Evolutionary conservation across 352 stramenopile species (phyloP).

Genomic region (Phytophthora brassicae): DNA sequence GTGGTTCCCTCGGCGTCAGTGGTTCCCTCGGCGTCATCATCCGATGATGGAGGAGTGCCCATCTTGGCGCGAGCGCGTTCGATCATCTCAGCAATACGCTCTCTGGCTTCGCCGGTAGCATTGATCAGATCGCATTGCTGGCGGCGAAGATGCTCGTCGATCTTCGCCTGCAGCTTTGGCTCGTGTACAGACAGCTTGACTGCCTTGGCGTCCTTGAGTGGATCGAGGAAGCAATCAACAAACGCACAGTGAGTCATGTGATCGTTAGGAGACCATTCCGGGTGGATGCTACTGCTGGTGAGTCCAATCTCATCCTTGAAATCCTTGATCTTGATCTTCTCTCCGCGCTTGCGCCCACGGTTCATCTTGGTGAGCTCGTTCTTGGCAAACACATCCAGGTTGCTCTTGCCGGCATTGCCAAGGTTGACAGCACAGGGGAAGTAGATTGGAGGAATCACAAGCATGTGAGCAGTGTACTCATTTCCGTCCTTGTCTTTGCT

Average conservation of each 20-base stretch:
- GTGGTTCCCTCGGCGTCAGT: too few species aligned
- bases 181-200: not conserved
- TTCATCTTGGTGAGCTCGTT: not conserved
- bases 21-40: too few species aligned
- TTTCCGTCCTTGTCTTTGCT: not conserved
- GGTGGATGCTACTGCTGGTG: not conserved
- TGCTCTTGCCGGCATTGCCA: not conserved
- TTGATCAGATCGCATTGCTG: not conserved
- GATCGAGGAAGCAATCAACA: not conserved
- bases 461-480: not conserved
- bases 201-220: not conserved
- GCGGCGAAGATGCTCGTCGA: not conserved
- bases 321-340: not conserved
- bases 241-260: not conserved
- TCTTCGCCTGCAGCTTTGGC: not conserved
- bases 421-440: not conserved
- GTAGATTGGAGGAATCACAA: not conserved
- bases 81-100: not conserved
- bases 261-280: not conserved
- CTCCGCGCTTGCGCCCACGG: not conserved
- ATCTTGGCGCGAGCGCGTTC: not conserved
- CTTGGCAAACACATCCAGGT: not conserved
- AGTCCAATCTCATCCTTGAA: not conserved
- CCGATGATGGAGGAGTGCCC: not conserved
- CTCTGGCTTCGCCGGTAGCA: not conserved